These are phyloP conservation scores for Coemansia sp. DNA, from an alignment of 192 early-diverging fungal species.

Conservation along the genomic window DNA sequence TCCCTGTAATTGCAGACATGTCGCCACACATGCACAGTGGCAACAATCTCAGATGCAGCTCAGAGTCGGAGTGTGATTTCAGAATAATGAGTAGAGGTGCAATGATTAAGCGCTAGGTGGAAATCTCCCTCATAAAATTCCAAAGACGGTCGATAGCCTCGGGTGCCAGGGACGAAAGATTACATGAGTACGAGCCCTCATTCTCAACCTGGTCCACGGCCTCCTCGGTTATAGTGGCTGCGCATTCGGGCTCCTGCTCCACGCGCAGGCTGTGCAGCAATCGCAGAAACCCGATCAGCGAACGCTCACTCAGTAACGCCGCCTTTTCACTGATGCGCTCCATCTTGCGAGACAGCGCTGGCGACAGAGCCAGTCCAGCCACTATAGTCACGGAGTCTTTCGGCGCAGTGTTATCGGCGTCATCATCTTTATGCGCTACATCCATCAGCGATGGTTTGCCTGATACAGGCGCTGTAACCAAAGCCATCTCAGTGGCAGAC, in stretches of 20 bases:
- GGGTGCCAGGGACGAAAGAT: conserved; percentile 24
- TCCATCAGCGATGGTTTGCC: not conserved
- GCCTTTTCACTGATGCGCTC: conserved; percentile 23
- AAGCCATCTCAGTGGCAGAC: no score
- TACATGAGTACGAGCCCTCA: conserved; percentile 36
- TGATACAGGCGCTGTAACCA: not conserved
- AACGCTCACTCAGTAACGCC: conserved; percentile 16
- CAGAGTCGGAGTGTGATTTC: no score
- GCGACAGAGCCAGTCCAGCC: conserved; percentile 10
- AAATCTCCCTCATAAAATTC: conserved; percentile 26
- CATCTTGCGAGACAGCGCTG: conserved; percentile 17
- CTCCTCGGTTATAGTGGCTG: conserved; percentile 27
- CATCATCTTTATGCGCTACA: not conserved
- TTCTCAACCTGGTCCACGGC: conserved; percentile 26
- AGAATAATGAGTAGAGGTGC: no score
- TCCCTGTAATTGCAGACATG: no score
- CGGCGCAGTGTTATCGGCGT: not conserved
- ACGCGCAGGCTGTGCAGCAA: conserved; percentile 43
- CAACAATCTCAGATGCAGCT: no score
- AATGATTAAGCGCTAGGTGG: no score
- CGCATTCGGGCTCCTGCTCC: conserved; percentile 46
- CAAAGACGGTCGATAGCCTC: conserved; percentile 44
- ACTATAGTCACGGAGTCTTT: no score
- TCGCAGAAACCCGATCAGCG: conserved; percentile 28
- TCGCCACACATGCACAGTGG: no score